These are phyloP conservation scores for Curvularia verruculosa DNA, from an alignment of 2,329 filamentous ascomycete species.

Conservation along the genomic window DNA sequence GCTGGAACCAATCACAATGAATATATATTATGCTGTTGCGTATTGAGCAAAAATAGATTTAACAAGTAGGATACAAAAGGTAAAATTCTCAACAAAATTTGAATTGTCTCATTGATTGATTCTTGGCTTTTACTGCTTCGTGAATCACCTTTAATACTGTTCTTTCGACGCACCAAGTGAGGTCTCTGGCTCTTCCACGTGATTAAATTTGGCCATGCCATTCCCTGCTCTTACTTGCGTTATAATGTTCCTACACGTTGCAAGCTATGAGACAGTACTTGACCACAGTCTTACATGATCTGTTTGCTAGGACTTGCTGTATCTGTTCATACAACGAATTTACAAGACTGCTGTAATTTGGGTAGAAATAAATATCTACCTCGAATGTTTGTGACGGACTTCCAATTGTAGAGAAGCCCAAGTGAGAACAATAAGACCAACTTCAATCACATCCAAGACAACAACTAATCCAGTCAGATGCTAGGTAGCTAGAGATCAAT, in stretches of 20 bases:
- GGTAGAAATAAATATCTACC: background rate
- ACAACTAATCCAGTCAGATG: background rate
- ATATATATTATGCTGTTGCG: background rate
- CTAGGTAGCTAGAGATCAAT: background rate
- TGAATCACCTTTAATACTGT: background rate
- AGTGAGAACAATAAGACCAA: background rate
- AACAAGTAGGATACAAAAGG: background rate
- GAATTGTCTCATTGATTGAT: background rate
- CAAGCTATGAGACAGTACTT: background rate
- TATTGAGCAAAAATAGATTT: background rate
- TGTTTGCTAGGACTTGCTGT: background rate
- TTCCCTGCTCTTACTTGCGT: background rate
- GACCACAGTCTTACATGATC: background rate
- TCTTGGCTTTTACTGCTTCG: background rate
- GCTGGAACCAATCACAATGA: background rate
- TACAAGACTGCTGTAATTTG: background rate
- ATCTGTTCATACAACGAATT: background rate
- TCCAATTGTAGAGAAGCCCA: background rate
- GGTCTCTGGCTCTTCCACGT: background rate
- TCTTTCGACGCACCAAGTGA: background rate
- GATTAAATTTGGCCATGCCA: background rate
- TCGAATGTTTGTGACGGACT: background rate
- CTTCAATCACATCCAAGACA: background rate
- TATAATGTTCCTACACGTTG: background rate
- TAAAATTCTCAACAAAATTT: background rate